Conservation (phyloP, 2,329 filamentous ascomycete genomes). For the Aspergillus uvarum region DNA sequence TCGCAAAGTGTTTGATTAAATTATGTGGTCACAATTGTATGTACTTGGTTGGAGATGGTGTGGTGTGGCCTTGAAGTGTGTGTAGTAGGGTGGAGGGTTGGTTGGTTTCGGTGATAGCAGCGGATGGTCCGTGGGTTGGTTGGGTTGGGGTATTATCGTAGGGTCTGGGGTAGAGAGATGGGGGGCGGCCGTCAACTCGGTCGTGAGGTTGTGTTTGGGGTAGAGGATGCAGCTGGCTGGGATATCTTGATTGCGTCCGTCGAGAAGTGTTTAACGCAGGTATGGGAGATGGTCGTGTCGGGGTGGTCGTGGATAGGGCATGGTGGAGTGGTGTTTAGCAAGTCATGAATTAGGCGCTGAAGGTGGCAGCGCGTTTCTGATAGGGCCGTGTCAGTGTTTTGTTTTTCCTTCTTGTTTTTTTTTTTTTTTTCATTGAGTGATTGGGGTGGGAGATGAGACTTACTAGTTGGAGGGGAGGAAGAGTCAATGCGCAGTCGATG, state of each 20-base stretch:
- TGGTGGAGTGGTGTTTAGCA: not conserved
- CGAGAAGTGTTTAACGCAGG: not conserved
- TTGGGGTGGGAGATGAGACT: not conserved
- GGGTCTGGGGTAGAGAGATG: not conserved
- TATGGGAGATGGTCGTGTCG: not conserved
- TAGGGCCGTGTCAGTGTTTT: not conserved
- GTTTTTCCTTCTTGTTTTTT: not conserved
- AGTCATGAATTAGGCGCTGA: not conserved
- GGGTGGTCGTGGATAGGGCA: not conserved
- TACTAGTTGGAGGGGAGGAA: not conserved
- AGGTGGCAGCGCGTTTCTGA: not conserved
- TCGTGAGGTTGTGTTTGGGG: not conserved
- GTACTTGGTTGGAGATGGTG: not conserved
- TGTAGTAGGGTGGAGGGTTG: not conserved
- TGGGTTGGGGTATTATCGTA: not conserved
- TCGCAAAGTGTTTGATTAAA: too few species aligned
- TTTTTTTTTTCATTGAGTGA: too few species aligned
- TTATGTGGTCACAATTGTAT: not conserved
- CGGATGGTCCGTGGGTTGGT: not conserved
- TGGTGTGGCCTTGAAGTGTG: too few species aligned
- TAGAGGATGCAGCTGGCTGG: not conserved
- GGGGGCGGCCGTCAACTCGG: not conserved
- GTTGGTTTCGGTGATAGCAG: not conserved
- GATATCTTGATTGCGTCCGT: not conserved
- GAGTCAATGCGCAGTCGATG: not conserved